These are phyloP conservation scores for Orychophragmus violaceus DNA, from an alignment of 345 rosid genomes.

Conservation along the genomic window DNA sequence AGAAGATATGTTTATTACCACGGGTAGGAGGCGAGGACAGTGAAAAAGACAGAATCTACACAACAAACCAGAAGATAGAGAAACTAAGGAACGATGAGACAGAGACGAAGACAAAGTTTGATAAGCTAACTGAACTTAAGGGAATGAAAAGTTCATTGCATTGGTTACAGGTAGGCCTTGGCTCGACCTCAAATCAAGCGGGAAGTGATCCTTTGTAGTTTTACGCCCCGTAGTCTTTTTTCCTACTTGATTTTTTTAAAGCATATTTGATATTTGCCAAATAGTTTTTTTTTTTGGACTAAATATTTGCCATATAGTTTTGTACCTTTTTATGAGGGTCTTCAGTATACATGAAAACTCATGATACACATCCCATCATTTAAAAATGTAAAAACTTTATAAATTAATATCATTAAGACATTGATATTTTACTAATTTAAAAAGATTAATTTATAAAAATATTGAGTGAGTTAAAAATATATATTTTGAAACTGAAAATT, in stretches of 20 bases:
- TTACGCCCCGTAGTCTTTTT: background rate
- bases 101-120: conserved; percentile 41
- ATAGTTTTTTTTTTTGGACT: background rate
- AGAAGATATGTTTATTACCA: conserved; percentile 33
- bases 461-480: too few relatives aligned
- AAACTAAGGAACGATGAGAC: background rate
- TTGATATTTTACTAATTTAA: too few relatives aligned
- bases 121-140: conserved; percentile 49
- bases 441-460: too few relatives aligned
- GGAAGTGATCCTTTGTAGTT: conserved; percentile 6
- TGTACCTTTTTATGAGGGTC: too few relatives aligned
- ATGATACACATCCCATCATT: too few relatives aligned
- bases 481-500: too few relatives aligned
- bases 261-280: background rate
- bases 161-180: conserved; percentile 69
- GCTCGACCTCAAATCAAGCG: conserved; percentile 32
- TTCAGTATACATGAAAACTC: too few relatives aligned
- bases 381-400: too few relatives aligned
- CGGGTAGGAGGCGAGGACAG: conserved; percentile 31
- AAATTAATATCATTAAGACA: too few relatives aligned
- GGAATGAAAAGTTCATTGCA: conserved; percentile 44
- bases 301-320: too few relatives aligned
- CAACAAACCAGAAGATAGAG: background rate
- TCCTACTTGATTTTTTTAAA: background rate
- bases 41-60: background rate